These are phyloP conservation scores for Spathaspora sp. DNA, from an alignment of 805 yeast genomes.

Conservation along the genomic window DNA sequence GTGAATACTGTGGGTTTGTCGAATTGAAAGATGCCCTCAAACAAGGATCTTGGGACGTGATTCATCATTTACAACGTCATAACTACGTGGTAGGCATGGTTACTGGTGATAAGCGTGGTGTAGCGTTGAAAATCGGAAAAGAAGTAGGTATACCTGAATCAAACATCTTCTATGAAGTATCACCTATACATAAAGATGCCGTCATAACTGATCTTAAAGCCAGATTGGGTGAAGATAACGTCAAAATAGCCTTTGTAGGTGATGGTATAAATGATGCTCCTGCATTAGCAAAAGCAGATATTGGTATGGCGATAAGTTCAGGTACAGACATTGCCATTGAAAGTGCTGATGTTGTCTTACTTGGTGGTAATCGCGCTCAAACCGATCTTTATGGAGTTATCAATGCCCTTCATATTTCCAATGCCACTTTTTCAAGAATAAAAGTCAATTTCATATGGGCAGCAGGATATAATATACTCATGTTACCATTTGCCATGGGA, in stretches of 20 bases:
- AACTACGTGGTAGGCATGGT: conserved; percentile 76
- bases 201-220: conserved; percentile 57
- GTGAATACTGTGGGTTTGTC: conserved; percentile 57
- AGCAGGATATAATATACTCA: conserved; percentile 71
- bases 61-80: conserved; percentile 48
- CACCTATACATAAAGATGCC: conserved; percentile 74
- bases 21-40: conserved; percentile 68
- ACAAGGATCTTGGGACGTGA: conserved; percentile 57
- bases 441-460: conserved; percentile 88
- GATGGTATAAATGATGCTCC: conserved; percentile 99
- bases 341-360: conserved; percentile 88
- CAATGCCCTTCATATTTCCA: conserved; percentile 65
- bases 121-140: conserved; percentile 62
- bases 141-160: conserved; percentile 62
- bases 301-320: conserved; percentile 88
- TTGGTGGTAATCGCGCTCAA: conserved; percentile 31
- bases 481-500: conserved; percentile 95
- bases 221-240: conserved; percentile 28
- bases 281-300: conserved; percentile 80
- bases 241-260: conserved; percentile 80
- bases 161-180: conserved; percentile 69
- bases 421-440: conserved; percentile 66
- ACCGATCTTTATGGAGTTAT: conserved; percentile 46
- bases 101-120: conserved; percentile 75
- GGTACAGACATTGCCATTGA: conserved; percentile 97